Evolutionary conservation across 768 basidiomycete species (phyloP).

Genomic region (Infundibulicybe gibba): DNA sequence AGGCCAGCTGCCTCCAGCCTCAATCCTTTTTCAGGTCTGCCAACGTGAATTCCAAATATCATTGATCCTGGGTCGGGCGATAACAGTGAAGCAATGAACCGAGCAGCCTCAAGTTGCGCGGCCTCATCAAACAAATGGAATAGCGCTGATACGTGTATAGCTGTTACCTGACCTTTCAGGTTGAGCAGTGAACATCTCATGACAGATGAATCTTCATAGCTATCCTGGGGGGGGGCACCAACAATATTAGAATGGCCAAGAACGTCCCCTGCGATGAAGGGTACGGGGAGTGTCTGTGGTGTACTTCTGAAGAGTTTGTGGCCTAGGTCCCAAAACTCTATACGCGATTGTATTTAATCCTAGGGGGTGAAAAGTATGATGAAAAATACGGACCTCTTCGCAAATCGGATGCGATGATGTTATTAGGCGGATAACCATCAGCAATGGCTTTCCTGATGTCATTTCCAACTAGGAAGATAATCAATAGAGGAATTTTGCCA

Average conservation of each 20-base stretch:
- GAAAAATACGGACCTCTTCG: conserved; percentile 15
- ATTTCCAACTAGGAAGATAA: conserved; percentile 22
- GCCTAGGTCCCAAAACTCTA: conserved; percentile 46
- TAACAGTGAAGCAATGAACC: conserved; percentile 35
- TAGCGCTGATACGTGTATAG: conserved; percentile 45
- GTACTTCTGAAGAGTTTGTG: conserved; percentile 47
- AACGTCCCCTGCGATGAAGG: conserved; percentile 47
- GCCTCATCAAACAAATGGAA: conserved; percentile 49
- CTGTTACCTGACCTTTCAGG: conserved; percentile 41
- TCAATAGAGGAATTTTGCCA: background rate
- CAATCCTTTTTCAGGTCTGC: conserved; percentile 25
- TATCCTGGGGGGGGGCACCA: conserved; percentile 10
- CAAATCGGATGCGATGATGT: conserved; percentile 27
- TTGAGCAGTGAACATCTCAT: conserved; percentile 36
- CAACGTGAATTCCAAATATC: conserved; percentile 40
- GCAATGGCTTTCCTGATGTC: conserved; percentile 25
- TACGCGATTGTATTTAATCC: conserved; percentile 16
- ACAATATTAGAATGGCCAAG: conserved; percentile 33
- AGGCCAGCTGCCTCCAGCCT: background rate
- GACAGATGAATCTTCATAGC: too few relatives aligned
- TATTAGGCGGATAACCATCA: conserved; percentile 27
- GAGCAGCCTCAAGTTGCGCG: conserved; percentile 37
- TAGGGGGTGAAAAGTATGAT: background rate
- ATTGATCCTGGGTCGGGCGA: conserved; percentile 38
- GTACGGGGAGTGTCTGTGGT: conserved; percentile 40